Evolutionary conservation across 2,329 filamentous ascomycete genomes (phyloP).

Genomic region (Bimuria novae-zelandiae): DNA sequence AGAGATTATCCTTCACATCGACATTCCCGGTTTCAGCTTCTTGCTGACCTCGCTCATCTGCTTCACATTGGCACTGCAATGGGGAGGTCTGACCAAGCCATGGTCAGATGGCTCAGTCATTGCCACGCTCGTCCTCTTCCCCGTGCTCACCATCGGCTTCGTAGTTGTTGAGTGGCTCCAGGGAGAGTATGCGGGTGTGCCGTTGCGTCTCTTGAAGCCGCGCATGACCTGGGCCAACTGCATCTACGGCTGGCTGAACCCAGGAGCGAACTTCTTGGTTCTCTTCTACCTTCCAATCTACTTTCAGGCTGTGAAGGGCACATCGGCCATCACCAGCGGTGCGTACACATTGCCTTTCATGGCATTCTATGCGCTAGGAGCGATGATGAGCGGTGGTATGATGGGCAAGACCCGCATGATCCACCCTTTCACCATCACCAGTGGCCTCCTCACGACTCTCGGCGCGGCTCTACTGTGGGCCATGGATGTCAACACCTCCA

Average conservation of each 20-base stretch:
- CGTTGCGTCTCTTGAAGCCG: constrained; percentile 38
- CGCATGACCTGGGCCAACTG: constrained; percentile 40
- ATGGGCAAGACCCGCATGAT: constrained; percentile 41
- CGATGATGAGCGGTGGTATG: constrained; percentile 19
- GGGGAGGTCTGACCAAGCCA: constrained; percentile 47
- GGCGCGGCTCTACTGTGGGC: constrained; percentile 49
- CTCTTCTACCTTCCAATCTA: constrained; percentile 55
- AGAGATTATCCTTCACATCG: constrained; percentile 44
- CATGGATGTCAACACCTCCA: constrained; percentile 39
- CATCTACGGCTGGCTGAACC: constrained; percentile 35
- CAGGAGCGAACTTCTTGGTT: no score
- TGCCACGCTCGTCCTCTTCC: constrained; percentile 44
- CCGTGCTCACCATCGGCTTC: constrained; percentile 40
- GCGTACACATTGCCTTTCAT: constrained; percentile 50
- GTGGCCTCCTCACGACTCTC: constrained; percentile 33
- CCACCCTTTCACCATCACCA: constrained; percentile 37
- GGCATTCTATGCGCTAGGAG: constrained; percentile 20
- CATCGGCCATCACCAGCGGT: constrained; percentile 44
- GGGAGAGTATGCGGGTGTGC: constrained; percentile 28
- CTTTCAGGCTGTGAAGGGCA: constrained; percentile 50
- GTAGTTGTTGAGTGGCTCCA: constrained; percentile 32
- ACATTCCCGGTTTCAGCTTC: constrained; percentile 41
- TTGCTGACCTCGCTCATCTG: constrained; percentile 47
- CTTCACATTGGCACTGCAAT: constrained; percentile 49
- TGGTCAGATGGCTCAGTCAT: constrained; percentile 47